A percentile compares a stretch with the other conserved stretches of the same genome.
Evolutionary conservation across 257 asterid genomes (phyloP).

Genomic region (Galeopsis tetrahit): DNA sequence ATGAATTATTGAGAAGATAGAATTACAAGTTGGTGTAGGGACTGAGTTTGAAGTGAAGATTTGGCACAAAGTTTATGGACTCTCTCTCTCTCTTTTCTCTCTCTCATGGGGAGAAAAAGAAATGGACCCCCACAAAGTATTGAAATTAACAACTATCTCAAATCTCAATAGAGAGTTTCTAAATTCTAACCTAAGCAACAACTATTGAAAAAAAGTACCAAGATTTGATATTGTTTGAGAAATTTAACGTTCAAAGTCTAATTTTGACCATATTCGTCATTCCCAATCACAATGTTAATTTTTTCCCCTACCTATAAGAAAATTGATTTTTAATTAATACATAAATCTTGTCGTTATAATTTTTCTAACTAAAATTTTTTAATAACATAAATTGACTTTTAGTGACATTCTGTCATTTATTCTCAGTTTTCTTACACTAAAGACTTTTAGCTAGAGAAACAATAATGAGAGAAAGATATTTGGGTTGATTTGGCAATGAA

Average conservation of each 20-base stretch:
- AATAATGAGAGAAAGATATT: too few species aligned
- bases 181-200: slow-evolving; percentile 38
- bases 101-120: slow-evolving; percentile 19
- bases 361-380: too few species aligned
- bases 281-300: background rate
- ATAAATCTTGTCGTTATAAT: too few species aligned
- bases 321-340: too few species aligned
- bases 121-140: slow-evolving; percentile 36
- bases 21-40: slow-evolving; percentile 54
- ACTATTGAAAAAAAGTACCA: background rate
- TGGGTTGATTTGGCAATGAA: too few species aligned
- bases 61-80: slow-evolving; percentile 58
- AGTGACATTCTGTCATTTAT: too few species aligned
- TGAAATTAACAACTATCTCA: slow-evolving; percentile 22
- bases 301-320: too few species aligned
- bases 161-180: slow-evolving; percentile 7
- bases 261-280: background rate
- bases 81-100: slow-evolving; percentile 30
- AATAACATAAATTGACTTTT: too few species aligned
- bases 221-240: background rate
- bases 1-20: slow-evolving; percentile 58
- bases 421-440: too few species aligned
- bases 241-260: background rate
- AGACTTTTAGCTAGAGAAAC: too few species aligned
- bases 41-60: slow-evolving; percentile 42